These are phyloP conservation scores for Cordia subcordata DNA, from an alignment of 257 asterid species.

Conservation along the genomic window DNA sequence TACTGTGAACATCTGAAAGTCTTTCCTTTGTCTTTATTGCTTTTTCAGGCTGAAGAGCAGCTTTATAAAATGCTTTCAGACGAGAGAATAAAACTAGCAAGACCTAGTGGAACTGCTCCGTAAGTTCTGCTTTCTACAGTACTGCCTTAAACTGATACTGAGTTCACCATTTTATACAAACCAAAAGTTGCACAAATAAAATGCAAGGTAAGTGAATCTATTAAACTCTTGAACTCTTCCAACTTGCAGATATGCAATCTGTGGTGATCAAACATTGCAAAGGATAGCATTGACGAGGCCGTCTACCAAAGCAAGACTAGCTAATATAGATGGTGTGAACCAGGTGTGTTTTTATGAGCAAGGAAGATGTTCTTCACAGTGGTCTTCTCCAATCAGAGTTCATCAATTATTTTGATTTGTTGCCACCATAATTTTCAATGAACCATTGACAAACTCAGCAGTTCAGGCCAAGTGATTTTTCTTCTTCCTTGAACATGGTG, in stretches of 20 bases:
- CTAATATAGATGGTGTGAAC: slow-evolving; percentile 92
- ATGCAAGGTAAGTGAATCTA: neutral
- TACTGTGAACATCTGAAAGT: neutral
- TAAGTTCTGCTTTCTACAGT: slow-evolving; percentile 28
- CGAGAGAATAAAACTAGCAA: slow-evolving; percentile 86
- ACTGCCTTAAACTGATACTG: neutral
- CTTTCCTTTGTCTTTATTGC: slow-evolving; percentile 15
- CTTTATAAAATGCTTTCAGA: slow-evolving; percentile 68
- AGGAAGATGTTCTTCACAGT: neutral
- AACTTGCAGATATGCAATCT: slow-evolving; percentile 80
- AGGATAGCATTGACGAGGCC: slow-evolving; percentile 79
- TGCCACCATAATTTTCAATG: neutral
- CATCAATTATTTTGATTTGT: neutral
- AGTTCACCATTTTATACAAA: neutral
- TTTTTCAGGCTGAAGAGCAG: slow-evolving; percentile 63
- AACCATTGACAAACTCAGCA: too few relatives aligned
- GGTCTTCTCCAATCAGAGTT: neutral
- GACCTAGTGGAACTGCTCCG: slow-evolving; percentile 83
- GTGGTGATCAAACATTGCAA: slow-evolving; percentile 88
- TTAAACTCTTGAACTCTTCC: slow-evolving; percentile 14
- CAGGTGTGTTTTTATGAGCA: slow-evolving; percentile 46
- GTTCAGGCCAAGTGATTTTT: too few relatives aligned
- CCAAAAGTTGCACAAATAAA: neutral
- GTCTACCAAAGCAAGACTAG: slow-evolving; percentile 89
- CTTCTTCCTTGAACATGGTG: too few relatives aligned